Base-by-base conservation (phyloP, 1,139 yeast genomes). In the Hyphopichia wangnamkhiaoensis region DNA sequence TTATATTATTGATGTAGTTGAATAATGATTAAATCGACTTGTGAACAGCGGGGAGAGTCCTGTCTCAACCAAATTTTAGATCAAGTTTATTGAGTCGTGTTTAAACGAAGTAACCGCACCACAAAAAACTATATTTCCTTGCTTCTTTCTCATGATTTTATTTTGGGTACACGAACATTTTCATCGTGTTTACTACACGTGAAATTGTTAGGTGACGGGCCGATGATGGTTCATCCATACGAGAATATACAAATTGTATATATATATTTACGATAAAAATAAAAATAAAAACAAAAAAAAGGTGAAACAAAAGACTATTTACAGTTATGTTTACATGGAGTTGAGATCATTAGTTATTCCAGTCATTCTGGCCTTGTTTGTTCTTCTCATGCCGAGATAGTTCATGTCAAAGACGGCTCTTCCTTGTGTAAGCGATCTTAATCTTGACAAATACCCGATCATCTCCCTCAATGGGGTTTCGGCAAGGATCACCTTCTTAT, bases 391-490 rank as follows among this genome's bases (percentile, higher is more conserved):
- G 2, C 90, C 87, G 37, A 72, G 62, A 48, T 84, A 86, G 16
- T 78, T 75, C 95, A 90, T 87, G 46, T 82, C 81, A 56, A 87
- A 89, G 1, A 82, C 78, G 2, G 94, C 96, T 37, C 96, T 72
- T 1, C 98, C 98, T 55, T 89, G 91, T 0, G 98, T 91, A 52
- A 90, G 68, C 30, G 95, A 83, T 53, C 98, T 68, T 35, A 93
- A 65, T 42, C 79, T 80, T 5, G 83, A 80, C 39, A 89, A 73
- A 56, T 93, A 93, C 1, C 97, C 96, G 39, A 91, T 78, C 96
- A 93, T 90, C 47, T 85, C 95, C 46, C 84, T 75, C 51, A 93
- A 68, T 8, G 98, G 98, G 0, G 91, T 91, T 41, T 76, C 79
- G 0, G 96, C 96, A 13, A 69, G 66, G 29, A 91, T 77, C 2